Percentiles rank a stretch among this genome's conserved stretches.
phyloP scores from a whole-genome alignment of 208 protist genomes.

The Wallacemonas sp. region DNA sequence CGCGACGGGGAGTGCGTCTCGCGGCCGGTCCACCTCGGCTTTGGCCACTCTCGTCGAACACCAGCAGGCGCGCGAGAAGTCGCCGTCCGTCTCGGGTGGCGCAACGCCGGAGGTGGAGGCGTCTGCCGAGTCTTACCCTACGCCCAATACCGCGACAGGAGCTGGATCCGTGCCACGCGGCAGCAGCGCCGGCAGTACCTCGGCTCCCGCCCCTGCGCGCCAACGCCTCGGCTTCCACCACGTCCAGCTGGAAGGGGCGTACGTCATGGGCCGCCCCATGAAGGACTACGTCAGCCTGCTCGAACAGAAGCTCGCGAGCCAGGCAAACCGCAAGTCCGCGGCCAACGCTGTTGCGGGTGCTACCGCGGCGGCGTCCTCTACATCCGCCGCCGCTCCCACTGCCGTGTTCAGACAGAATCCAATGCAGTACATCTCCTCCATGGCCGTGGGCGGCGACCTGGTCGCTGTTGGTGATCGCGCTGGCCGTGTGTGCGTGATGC shows the following conservation, averaged over 20 bases:
- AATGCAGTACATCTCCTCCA: conserved; percentile 62
- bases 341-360: too few species aligned
- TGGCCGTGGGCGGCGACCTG: conserved; percentile 64
- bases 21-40: conserved; percentile 34
- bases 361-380: too few species aligned
- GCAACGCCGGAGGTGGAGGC: conserved; percentile 12
- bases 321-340: background rate
- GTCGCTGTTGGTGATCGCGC: conserved; percentile 80
- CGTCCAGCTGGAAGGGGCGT: conserved; percentile 37
- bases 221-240: background rate
- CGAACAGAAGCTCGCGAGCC: background rate
- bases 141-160: background rate
- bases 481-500: conserved; percentile 76
- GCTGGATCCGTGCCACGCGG: too few species aligned
- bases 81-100: conserved; percentile 15
- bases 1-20: background rate
- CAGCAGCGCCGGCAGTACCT: background rate
- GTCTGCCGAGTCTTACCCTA: background rate
- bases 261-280: conserved; percentile 43
- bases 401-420: conserved; percentile 47
- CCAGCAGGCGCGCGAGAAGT: conserved; percentile 44
- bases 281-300: conserved; percentile 31
- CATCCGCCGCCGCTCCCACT: conserved; percentile 10
- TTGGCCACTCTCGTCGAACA: conserved; percentile 64
- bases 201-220: background rate